These are phyloP conservation scores for Jamesozyma jinghongensis DNA, from an alignment of 805 yeast genomes.

Conservation along the genomic window DNA sequence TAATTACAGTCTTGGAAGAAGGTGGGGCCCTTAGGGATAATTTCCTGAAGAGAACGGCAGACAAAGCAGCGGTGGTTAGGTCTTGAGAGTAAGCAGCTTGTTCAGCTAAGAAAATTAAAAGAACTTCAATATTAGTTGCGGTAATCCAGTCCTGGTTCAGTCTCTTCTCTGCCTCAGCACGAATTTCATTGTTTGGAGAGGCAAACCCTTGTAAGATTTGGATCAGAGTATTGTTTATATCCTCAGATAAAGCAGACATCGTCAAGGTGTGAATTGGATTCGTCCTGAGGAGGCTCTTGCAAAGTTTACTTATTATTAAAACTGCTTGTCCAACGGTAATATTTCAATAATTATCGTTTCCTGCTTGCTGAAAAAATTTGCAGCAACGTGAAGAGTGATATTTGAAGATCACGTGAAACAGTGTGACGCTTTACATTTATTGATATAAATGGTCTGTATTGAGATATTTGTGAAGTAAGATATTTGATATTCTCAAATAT, in stretches of 20 bases:
- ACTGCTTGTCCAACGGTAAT: no score
- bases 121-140: slow-evolving; percentile 53
- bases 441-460: no score
- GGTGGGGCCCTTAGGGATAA: slow-evolving; percentile 75
- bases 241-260: slow-evolving; percentile 49
- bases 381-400: no score
- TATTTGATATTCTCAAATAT: no score
- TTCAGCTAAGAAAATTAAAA: slow-evolving; percentile 72
- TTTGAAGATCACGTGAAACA: no score
- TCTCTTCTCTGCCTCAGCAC: slow-evolving; percentile 69
- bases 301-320: no score
- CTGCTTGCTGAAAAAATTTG: no score
- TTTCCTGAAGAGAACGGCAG: slow-evolving; percentile 86
- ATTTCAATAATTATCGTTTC: no score
- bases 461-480: no score
- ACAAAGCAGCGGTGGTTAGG: slow-evolving; percentile 54
- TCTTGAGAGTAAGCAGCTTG: slow-evolving; percentile 59
- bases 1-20: slow-evolving; percentile 43
- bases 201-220: slow-evolving; percentile 59
- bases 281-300: no score
- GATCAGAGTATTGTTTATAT: slow-evolving; percentile 44
- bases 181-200: slow-evolving; percentile 65
- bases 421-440: no score
- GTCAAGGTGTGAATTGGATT: neutral
- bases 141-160: slow-evolving; percentile 72